Evolutionary conservation across 768 basidiomycete genomes (phyloP), one percentile per base, ranked within the genome.

Genomic region (Chalciporus piperatus): DNA sequence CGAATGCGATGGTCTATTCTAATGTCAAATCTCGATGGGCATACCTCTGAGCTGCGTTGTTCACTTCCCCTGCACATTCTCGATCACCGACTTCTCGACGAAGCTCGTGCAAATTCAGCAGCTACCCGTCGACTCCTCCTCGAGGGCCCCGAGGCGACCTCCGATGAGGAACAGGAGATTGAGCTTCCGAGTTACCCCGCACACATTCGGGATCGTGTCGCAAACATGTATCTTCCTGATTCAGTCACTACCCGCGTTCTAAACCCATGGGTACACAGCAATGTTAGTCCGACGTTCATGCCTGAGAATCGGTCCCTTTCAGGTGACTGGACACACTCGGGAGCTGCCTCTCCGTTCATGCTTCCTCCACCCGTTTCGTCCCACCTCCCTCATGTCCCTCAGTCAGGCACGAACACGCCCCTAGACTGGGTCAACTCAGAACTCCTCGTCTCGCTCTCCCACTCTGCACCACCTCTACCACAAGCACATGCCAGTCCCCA

Each of bases 41-140:
- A 98, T 65, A 86, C 84, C 3, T 95, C 92, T 9, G 93, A 98
- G 68, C 76, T 98, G n/a, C 84, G 94, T 14, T 98, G 96, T 68
- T 93, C 93, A 1, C 77, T 98, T 6, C 96, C 96, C 0, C 70
- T 98, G 30, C 83, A 90, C 62, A 77, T 98, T 43, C 84, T 98
- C 20, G 86, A 94, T 57, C 65, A 79, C 52, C 75, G 80, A 12
- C 72, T 96, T 1, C 75, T 89, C 14, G 76, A 84, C 13, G 94
- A 97, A 65, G 87, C 92, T 1, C 77, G 85, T 32, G 74, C 78
- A 2, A 78, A 83, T 22, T 87, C 92, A 4, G 75, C 84, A n/a
- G 75, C 76, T 5, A 92, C 92, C 0, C 82, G 94, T 17, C 82
- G 87, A 9, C 56, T 63, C 12, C 61, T 69, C 13, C 65, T 84